phyloP scores from a whole-genome alignment of 768 basidiomycete genomes.

The Trametes maxima region DNA sequence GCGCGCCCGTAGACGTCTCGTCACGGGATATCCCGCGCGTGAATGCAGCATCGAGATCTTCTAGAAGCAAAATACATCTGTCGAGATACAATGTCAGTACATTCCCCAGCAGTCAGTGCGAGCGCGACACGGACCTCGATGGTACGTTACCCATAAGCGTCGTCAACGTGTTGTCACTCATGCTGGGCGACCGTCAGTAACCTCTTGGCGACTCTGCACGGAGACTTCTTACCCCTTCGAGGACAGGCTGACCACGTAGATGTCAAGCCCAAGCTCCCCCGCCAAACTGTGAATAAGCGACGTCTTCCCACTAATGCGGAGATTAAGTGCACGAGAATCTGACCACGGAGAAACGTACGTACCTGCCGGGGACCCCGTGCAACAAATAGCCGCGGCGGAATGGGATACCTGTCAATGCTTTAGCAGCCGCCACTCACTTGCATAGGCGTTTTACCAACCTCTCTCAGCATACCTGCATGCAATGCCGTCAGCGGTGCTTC shows the following conservation, averaged over 20 bases:
- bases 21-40: slow-evolving; percentile 87
- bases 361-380: slow-evolving; percentile 88
- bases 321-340: slow-evolving; percentile 9
- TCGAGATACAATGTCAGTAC: slow-evolving; percentile 19
- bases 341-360: slow-evolving; percentile 11
- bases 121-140: slow-evolving; percentile 55
- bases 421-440: slow-evolving; percentile 1
- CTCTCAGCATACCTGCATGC: slow-evolving; percentile 82
- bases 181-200: slow-evolving; percentile 46
- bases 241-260: slow-evolving; percentile 88
- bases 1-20: slow-evolving; percentile 73
- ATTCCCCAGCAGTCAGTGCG: slow-evolving; percentile 7
- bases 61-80: slow-evolving; percentile 90
- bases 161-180: slow-evolving; percentile 88
- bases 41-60: slow-evolving; percentile 92
- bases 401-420: slow-evolving; percentile 65
- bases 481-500: slow-evolving; percentile 16
- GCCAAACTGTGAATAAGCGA: slow-evolving; percentile 85
- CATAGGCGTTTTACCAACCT: slow-evolving; percentile 49
- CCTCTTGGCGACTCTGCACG: slow-evolving; percentile 13
- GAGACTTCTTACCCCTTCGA: slow-evolving; percentile 69
- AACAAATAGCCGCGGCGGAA: slow-evolving; percentile 86
- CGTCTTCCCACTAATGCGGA: slow-evolving; percentile 69
- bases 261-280: slow-evolving; percentile 84
- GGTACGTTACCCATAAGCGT: slow-evolving; percentile 90